A percentile compares a stretch with the other conserved stretches of the same genome.
Conservation (phyloP, 441 rosid genomes). For the Pelargonium myrrhifolium region DNA sequence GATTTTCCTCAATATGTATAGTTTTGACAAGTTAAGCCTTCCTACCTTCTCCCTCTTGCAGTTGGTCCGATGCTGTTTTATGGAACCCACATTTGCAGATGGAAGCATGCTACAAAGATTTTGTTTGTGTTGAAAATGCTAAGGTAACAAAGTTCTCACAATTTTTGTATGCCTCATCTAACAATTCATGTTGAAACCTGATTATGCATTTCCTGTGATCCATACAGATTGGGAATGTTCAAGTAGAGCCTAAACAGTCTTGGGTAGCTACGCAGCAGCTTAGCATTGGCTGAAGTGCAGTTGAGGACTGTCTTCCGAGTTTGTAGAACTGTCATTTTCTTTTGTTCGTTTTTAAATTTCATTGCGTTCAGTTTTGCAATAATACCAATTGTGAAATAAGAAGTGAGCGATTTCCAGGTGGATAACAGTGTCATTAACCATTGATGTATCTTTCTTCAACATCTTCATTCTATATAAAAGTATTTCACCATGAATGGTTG, state of each 20-base stretch:
- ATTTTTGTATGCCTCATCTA: not conserved
- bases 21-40: conserved; percentile 10
- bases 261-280: conserved; percentile 81
- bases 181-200: not conserved
- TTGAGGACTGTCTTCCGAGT: conserved; percentile 11
- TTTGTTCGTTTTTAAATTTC: not conserved
- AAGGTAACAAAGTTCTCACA: conserved; percentile 44
- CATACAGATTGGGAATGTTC: conserved; percentile 63
- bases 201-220: conserved; percentile 17
- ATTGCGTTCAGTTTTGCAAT: not conserved
- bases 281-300: conserved; percentile 35
- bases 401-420: not conserved
- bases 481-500: not conserved
- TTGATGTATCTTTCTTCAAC: not conserved
- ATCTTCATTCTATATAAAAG: not conserved
- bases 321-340: conserved; percentile 1
- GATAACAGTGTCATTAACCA: not conserved
- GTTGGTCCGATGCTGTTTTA: conserved; percentile 91
- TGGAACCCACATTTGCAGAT: conserved; percentile 92
- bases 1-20: not conserved
- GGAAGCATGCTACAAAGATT: conserved; percentile 91
- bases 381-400: conserved; percentile 8
- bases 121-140: conserved; percentile 87
- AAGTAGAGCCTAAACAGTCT: conserved; percentile 67
- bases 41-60: conserved; percentile 24